A percentile compares a stretch with the other conserved stretches of the same genome.
Evolutionary conservation across 768 basidiomycete species (phyloP).

Genomic region (Boletellus sp.): DNA sequence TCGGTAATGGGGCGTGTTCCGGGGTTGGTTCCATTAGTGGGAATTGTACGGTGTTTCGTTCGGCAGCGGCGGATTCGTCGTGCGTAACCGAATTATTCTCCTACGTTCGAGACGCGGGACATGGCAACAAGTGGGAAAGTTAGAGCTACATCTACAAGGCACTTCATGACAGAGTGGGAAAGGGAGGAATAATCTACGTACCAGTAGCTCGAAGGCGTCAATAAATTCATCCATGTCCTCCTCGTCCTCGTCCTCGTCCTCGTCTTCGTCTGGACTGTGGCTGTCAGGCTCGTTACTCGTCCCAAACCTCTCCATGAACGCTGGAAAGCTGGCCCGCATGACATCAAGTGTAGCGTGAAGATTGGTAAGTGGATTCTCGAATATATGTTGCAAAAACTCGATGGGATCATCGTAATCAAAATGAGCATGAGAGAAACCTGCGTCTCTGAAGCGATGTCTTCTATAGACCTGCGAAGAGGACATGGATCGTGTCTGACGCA

Average conservation of each 20-base stretch:
- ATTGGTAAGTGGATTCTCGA: constrained; percentile 45
- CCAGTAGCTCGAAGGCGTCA: constrained; percentile 21
- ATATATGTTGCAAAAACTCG: constrained; percentile 47
- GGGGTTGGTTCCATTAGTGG: constrained; percentile 1
- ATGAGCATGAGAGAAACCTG: constrained; percentile 25
- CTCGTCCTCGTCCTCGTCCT: constrained; percentile 34
- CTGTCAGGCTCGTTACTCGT: constrained; percentile 7
- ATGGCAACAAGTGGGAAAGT: constrained; percentile 21
- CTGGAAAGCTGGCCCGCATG: constrained; percentile 32
- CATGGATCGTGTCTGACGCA: constrained; percentile 11
- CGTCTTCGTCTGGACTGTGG: constrained; percentile 37
- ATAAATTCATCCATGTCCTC: constrained; percentile 4
- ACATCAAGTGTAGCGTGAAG: constrained; percentile 38
- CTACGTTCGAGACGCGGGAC: constrained; percentile 11
- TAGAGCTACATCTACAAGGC: constrained; percentile 31
- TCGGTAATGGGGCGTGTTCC: not conserved
- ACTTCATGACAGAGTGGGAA: constrained; percentile 24
- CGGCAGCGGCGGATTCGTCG: constrained; percentile 1
- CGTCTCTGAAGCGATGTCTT: constrained; percentile 19
- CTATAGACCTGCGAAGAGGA: constrained; percentile 22
- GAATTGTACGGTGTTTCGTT: constrained; percentile 1
- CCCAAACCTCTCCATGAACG: constrained; percentile 24
- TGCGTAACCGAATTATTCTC: constrained; percentile 7
- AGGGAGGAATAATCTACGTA: constrained; percentile 19
- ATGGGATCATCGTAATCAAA: constrained; percentile 30